These are phyloP conservation scores for Aspergillus uvarum DNA, from an alignment of 2,329 filamentous ascomycete genomes.

Conservation along the genomic window DNA sequence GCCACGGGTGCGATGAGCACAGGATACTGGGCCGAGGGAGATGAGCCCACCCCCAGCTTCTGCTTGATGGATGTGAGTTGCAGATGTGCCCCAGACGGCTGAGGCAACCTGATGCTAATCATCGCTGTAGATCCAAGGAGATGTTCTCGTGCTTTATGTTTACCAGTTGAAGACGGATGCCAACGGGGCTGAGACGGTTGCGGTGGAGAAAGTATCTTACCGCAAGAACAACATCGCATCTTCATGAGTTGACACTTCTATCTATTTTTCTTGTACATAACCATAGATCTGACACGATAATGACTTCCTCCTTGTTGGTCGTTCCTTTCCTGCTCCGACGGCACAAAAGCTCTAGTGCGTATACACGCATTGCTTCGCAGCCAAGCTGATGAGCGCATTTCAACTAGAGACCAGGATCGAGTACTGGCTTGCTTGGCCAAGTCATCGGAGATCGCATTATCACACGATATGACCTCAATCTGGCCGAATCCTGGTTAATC, in stretches of 20 bases:
- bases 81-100: neutral
- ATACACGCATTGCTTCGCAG: neutral
- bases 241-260: constrained; percentile 43
- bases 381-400: neutral
- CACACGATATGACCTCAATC: too few species aligned
- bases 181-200: constrained; percentile 74
- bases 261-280: constrained; percentile 33
- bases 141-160: constrained; percentile 92
- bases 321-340: neutral
- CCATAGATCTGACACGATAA: constrained; percentile 22
- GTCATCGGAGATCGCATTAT: too few species aligned
- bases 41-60: constrained; percentile 84
- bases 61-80: constrained; percentile 92
- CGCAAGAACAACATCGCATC: constrained; percentile 69
- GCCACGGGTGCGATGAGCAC: constrained; percentile 66
- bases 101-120: constrained; percentile 8
- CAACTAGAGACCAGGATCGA: too few species aligned
- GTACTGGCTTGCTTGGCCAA: too few species aligned
- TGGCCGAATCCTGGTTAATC: too few species aligned
- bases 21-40: constrained; percentile 57
- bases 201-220: constrained; percentile 83
- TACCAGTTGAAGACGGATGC: constrained; percentile 80
- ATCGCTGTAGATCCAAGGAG: constrained; percentile 75
- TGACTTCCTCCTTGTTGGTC: constrained; percentile 10
- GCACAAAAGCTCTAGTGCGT: neutral